Evolutionary conservation across 1,284 basidiomycete species (phyloP), one percentile per base, ranked within the genome.

Genomic region (Ganoderma lingzhi): DNA sequence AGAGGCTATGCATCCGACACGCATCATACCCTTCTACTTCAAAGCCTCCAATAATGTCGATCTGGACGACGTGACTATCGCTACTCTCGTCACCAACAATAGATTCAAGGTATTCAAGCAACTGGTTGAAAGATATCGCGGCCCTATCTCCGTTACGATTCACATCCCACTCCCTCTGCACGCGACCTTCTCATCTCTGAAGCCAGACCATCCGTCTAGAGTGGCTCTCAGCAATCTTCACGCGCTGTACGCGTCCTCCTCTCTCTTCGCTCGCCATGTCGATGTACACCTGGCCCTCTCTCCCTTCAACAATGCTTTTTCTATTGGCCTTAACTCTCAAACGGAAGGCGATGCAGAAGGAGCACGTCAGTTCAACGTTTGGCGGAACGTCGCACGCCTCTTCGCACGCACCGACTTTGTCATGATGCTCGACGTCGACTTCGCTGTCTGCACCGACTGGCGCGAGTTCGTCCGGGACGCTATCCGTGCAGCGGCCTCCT

Each of bases 361-460:
- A 75, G 90, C 92, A 70, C 86, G 93, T 3, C 89, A 95, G 77
- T 92, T 96, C 83, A 96, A 96, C 80, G 89, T 93, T 51, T 96
- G 94, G 93, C 86, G 95, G 53, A 96, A 96, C 77, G 86, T 90
- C 44, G 94, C 94, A 14, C 87, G 94, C 55, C 83, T 94, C 65
- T 93, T 94, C 76, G 90, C 93, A 1, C 86, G 93, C 15, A 95
- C 94, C 6, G 87, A 92, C 71, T 94, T 88, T 74, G 87, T 95
- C 64, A 93, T 96, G 90, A 93, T 95, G 90, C 88, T 96, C 65
- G 94, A 96, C 79, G 91, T 95, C 70, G 94, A 96, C 78, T 96
- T 96, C 78, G 91, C 87, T 51, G 80, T 93, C 9, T 95, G 93
- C 77, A 95, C 95, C 63, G 88, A 94, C 80, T 93, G 95, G 79